Base-by-base conservation (phyloP, 768 basidiomycete species). In the Termitomyces sp. region DNA sequence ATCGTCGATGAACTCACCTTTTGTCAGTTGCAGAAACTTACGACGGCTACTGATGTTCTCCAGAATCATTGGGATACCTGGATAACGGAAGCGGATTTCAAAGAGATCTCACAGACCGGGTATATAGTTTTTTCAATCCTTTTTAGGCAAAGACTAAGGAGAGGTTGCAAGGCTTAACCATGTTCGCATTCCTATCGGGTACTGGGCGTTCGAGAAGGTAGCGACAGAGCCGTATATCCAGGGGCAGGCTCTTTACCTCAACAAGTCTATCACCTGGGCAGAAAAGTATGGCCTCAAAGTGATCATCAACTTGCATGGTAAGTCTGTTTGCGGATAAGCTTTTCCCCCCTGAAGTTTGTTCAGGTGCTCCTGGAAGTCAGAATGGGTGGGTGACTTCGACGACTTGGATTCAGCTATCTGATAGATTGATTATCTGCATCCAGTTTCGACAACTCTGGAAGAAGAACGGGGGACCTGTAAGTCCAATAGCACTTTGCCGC, bases 361-460 rank as follows among this genome's bases (percentile, higher is more conserved):
- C 53, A 76, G 81, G 82, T 56, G 90, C 82, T 31, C 90, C 92
- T 1, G 93, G 93, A 18, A 89, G 87, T 67, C 90, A 93, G 70
- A 91, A 91, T 62, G 89, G 84, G 88, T 46, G 18, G 3, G 46
- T n/a, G 14, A 6, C 18, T 4, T 41, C 8, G 7, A n/a, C 7
- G 18, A 9, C 18, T n/a, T 41, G 18, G 18, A 16, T 13, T n/a
- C 37, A 32, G 41, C 31, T 27, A 4, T 31, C 56, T 50, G 58
- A 57, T 57, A n/a, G n/a, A n/a, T n/a, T n/a, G 43, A 20, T 16
- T 9, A 43, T 55, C 51, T 58, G 27, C 56, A 46, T n/a, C 54
- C 64, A 90, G 90, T n/a, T 92, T 82, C 63, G 91, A 93, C 64
- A 92, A 93, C 64, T 92, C 89, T 48, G 91, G 91, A n/a, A 86